Percentiles rank a stretch among this genome's conserved stretches.
Conservation (phyloP, 805 yeast genomes). For the Priceomyces castillae region DNA sequence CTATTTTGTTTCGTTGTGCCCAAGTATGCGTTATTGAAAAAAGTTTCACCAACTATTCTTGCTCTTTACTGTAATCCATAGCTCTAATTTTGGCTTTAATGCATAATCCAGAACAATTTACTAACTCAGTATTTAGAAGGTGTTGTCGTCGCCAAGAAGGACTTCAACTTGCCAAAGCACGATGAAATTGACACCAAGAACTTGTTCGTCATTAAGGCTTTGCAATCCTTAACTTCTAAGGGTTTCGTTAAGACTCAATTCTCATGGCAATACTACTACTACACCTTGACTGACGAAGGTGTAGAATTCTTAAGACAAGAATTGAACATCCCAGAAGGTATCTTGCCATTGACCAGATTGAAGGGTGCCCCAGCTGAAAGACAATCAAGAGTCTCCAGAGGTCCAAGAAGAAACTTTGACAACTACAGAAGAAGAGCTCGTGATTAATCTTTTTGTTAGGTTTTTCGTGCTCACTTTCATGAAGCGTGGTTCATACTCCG, state of each 20-base stretch:
- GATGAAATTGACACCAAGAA: constrained; percentile 97
- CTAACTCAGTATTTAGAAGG: constrained; percentile 71
- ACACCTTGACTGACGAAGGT: constrained; percentile 99
- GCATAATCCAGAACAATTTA: constrained; percentile 13
- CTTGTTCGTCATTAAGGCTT: constrained; percentile 97
- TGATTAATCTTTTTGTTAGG: constrained; percentile 32
- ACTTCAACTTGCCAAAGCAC: constrained; percentile 95
- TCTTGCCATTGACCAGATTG: constrained; percentile 97
- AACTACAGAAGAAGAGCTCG: constrained; percentile 64
- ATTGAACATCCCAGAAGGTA: constrained; percentile 97
- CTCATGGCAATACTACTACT: constrained; percentile 99
- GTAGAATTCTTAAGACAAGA: constrained; percentile 96
- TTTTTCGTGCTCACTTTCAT: constrained; percentile 4
- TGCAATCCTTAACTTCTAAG: constrained; percentile 97
- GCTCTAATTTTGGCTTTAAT: background rate
- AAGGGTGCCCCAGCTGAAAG: constrained; percentile 88
- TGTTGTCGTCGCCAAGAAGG: constrained; percentile 99
- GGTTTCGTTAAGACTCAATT: constrained; percentile 99
- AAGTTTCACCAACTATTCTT: too few species aligned
- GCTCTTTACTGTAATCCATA: background rate
- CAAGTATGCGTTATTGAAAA: too few species aligned
- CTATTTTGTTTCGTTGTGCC: too few species aligned
- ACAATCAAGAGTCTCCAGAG: constrained; percentile 45
- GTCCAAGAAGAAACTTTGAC: constrained; percentile 32
- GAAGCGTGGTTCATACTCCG: constrained; percentile 2